These are phyloP conservation scores for Rhododendron griersonianum DNA, from an alignment of 148 eudicot species.

Conservation along the genomic window DNA sequence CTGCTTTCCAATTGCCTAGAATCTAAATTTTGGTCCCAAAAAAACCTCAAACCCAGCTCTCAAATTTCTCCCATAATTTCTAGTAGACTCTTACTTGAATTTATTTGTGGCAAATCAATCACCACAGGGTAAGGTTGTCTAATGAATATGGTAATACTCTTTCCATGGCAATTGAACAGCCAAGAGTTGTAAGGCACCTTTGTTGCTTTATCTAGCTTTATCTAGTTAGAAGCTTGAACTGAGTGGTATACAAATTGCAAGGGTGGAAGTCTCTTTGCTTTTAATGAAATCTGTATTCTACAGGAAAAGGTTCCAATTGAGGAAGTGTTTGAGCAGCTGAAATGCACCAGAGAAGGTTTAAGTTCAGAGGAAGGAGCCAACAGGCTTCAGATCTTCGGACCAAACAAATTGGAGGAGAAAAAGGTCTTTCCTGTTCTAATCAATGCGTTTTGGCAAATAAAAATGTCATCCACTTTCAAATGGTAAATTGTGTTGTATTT, in stretches of 20 bases:
- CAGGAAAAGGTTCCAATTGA: slow-evolving; percentile 94
- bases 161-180: neutral
- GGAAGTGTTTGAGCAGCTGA: slow-evolving; percentile 87
- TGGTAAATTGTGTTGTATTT: neutral
- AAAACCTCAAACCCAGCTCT: neutral
- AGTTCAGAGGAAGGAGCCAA: slow-evolving; percentile 66
- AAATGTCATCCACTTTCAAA: neutral
- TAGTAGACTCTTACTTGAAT: neutral
- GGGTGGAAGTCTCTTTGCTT: neutral
- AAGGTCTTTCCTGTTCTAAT: slow-evolving; percentile 34
- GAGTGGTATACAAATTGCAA: neutral
- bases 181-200: neutral
- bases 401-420: slow-evolving; percentile 91
- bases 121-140: neutral
- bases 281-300: neutral
- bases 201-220: neutral
- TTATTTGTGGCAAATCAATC: neutral
- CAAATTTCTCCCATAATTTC: neutral
- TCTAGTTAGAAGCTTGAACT: neutral
- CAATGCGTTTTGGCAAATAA: neutral
- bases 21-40: neutral
- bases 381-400: slow-evolving; percentile 83
- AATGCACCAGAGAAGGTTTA: slow-evolving; percentile 77
- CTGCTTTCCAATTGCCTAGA: neutral
- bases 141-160: neutral